phyloP scores from a whole-genome alignment of 139 green algal genomes.

The Trebouxia sp. region DNA sequence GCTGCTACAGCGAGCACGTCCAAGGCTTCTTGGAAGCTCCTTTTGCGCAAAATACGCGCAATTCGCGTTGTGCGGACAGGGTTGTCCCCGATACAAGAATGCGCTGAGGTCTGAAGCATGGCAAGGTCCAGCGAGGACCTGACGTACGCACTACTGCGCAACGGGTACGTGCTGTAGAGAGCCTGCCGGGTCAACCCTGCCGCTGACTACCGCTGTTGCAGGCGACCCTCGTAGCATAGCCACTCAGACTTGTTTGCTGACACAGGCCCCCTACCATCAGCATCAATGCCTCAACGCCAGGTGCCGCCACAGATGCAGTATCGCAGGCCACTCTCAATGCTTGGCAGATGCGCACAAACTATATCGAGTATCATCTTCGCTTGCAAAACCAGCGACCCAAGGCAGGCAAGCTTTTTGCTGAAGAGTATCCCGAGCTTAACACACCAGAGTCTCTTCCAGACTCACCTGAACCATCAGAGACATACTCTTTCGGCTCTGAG shows the following conservation, averaged over 20 bases:
- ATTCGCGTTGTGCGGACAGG: too few species aligned
- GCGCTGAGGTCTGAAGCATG: too few species aligned
- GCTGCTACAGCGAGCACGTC: too few species aligned
- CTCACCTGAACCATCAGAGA: background rate
- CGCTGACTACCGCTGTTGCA: background rate
- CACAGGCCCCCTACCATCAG: background rate
- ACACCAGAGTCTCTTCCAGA: background rate
- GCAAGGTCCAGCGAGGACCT: background rate
- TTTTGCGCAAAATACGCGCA: too few species aligned
- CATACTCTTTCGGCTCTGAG: background rate
- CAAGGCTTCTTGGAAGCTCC: too few species aligned
- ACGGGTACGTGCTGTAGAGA: background rate
- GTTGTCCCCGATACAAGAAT: too few species aligned
- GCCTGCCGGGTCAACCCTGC: background rate
- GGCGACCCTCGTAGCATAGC: too few species aligned
- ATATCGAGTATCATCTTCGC: conserved; percentile 11
- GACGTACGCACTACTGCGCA: background rate
- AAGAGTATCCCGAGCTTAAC: background rate
- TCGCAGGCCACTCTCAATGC: background rate
- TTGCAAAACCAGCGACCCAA: background rate
- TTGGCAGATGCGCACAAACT: conserved; percentile 21
- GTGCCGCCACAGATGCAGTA: background rate
- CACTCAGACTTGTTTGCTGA: too few species aligned
- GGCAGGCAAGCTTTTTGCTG: conserved; percentile 6
- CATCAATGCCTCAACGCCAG: background rate